Percentiles rank a stretch among this genome's conserved stretches.
Conservation (phyloP, 345 rosid genomes). For the Hirschfeldia incana region DNA sequence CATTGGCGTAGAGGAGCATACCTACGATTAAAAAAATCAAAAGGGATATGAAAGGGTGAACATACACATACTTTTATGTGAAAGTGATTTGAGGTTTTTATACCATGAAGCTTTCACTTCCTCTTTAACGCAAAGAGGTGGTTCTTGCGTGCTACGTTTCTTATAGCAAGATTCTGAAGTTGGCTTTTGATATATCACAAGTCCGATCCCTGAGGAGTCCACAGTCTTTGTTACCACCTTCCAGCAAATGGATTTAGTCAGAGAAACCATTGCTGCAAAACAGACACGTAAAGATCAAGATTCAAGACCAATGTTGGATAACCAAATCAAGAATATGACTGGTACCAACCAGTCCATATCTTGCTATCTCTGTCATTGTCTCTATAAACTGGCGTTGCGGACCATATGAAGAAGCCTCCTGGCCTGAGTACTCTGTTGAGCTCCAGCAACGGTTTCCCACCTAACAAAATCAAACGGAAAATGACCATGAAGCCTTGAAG, state of each 20-base stretch:
- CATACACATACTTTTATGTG: neutral
- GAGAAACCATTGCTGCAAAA: constrained; percentile 70
- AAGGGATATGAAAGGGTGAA: neutral
- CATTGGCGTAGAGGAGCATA: constrained; percentile 65
- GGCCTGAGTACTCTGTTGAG: constrained; percentile 92
- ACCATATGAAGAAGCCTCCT: constrained; percentile 94
- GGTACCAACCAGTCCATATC: constrained; percentile 64
- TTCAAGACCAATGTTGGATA: neutral
- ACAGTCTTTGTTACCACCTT: constrained; percentile 59
- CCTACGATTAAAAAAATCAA: constrained; percentile 41
- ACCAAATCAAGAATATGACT: constrained; percentile 14
- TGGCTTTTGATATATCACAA: constrained; percentile 85
- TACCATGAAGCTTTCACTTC: constrained; percentile 66
- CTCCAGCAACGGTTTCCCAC: constrained; percentile 91
- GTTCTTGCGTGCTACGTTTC: constrained; percentile 48
- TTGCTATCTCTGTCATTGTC: constrained; percentile 59
- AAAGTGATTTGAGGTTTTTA: neutral
- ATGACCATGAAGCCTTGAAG: constrained; percentile 12
- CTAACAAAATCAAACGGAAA: constrained; percentile 35
- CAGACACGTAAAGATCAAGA: constrained; percentile 14
- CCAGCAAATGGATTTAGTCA: constrained; percentile 89
- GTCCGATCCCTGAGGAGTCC: constrained; percentile 71
- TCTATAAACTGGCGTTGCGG: constrained; percentile 90
- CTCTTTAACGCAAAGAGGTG: constrained; percentile 65
- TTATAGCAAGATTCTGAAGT: constrained; percentile 66